Conservation (phyloP, 768 basidiomycete species). For the Agaricus subrufescens region DNA sequence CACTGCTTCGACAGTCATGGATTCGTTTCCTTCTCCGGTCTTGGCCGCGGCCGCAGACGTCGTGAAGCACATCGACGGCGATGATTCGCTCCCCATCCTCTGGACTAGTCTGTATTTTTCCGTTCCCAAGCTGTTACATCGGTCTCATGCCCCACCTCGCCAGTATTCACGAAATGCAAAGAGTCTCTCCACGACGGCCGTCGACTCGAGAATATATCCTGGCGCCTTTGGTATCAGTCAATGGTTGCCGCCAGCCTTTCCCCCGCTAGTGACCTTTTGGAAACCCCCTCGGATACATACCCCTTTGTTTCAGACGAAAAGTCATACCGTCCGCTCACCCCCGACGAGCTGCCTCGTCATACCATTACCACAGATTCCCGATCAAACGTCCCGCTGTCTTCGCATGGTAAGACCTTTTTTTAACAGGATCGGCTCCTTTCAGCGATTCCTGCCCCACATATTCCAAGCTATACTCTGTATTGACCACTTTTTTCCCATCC, state of each 20-base stretch:
- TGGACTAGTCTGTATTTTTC: slow-evolving; percentile 55
- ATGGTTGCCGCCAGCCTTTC: slow-evolving; percentile 33
- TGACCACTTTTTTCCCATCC: not conserved
- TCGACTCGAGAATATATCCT: slow-evolving; percentile 82
- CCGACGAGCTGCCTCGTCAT: slow-evolving; percentile 10
- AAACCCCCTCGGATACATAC: not conserved
- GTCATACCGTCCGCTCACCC: slow-evolving; percentile 16
- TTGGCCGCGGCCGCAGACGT: slow-evolving; percentile 63
- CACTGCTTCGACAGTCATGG: not conserved
- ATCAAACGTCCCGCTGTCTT: not conserved
- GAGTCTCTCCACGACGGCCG: slow-evolving; percentile 74
- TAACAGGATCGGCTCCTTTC: not conserved
- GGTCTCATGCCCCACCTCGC: not conserved
- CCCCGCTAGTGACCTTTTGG: slow-evolving; percentile 18
- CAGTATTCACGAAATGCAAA: slow-evolving; percentile 86
- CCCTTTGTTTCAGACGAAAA: slow-evolving; percentile 4
- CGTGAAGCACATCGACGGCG: slow-evolving; percentile 62
- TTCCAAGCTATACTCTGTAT: not conserved
- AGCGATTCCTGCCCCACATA: not conserved
- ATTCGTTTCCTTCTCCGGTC: slow-evolving; percentile 54
- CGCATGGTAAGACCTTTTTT: slow-evolving; percentile 5
- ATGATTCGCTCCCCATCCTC: slow-evolving; percentile 59
- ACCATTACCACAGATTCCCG: not conserved
- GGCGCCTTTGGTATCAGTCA: slow-evolving; percentile 79
- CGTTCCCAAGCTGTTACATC: not conserved